These are phyloP conservation scores for Cubamyces lactineus DNA, from an alignment of 768 basidiomycete genomes.

Conservation along the genomic window DNA sequence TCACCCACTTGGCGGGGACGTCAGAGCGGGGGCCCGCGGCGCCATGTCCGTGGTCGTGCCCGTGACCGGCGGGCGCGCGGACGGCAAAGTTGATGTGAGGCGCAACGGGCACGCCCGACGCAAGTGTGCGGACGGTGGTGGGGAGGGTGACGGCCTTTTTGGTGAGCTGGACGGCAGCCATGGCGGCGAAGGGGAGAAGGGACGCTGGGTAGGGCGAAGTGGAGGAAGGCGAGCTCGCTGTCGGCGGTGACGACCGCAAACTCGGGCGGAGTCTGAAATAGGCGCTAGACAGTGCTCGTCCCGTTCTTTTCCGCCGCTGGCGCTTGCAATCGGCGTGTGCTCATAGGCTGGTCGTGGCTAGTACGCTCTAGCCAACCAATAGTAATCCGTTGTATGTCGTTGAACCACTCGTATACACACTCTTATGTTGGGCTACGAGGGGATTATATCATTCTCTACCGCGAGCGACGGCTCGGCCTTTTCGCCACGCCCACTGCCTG, in stretches of 20 bases:
- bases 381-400: background rate
- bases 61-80: conserved; percentile 60
- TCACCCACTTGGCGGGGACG: conserved; percentile 62
- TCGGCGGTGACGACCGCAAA: conserved; percentile 28
- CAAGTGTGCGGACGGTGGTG: conserved; percentile 77
- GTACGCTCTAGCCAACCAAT: background rate
- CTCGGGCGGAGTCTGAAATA: conserved; percentile 27
- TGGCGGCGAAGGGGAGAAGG: conserved; percentile 37
- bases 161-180: conserved; percentile 72
- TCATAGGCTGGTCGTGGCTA: conserved; percentile 12
- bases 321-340: conserved; percentile 10
- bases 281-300: conserved; percentile 21
- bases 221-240: conserved; percentile 28
- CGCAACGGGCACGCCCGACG: conserved; percentile 79
- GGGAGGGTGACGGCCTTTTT: conserved; percentile 84
- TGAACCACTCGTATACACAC: background rate
- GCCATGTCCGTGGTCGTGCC: conserved; percentile 57
- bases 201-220: conserved; percentile 18
- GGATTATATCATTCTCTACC: no score
- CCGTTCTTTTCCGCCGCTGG: conserved; percentile 25
- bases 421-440: no score
- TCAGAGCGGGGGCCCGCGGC: conserved; percentile 60
- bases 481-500: no score
- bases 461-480: no score
- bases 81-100: conserved; percentile 75